Evolutionary conservation across 495 filamentous ascomycete genomes (phyloP), one percentile per base, ranked within the genome.

Genomic region (Podospora comata): DNA sequence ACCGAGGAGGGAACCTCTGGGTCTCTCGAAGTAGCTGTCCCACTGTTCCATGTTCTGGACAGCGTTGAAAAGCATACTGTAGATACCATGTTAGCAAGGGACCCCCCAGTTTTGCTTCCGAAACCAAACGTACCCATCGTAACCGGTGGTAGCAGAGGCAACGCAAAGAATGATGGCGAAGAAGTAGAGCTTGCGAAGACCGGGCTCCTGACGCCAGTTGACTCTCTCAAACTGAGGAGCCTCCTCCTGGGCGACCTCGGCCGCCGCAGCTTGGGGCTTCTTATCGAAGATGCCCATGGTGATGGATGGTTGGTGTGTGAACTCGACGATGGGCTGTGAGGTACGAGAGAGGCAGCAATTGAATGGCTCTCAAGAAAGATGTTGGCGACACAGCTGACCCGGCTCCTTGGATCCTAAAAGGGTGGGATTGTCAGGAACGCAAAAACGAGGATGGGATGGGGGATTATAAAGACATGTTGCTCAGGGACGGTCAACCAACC

Each of bases 131-230:
- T 76, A 84, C 81, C 82, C 89, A 83, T 91, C 89, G 77, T 90
- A 91, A 76, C 89, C 89, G 57, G 85, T 86, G 59, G 85, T 89
- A 20, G 86, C 86, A 16, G 87, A 89, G 23, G 86, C 86, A 68
- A 90, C 71, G 65, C 85, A 88, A 48, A 89, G 83, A 57, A 89
- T 74, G 64, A 82, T 74, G 55, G 82, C 82, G 73, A 82, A 87
- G 69, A 83, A 83, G 76, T 88, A 88, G 11, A 90, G 85, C 78
- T 84, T 88, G 72, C 87, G 79, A 56, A 90, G 78, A 57, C 85
- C 86, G 19, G 86, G 83, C 60, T 89, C 85, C 71, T 80, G 84
- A 65, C 72, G 83, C 87, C 87, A 90, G 70, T 81, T 77, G 63
- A 89, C 86, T 70, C 78, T 79, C 72, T 86, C 85, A 66, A 89